Base-by-base conservation (phyloP, 768 basidiomycete genomes). In the Cystobasidium onofrii region DNA sequence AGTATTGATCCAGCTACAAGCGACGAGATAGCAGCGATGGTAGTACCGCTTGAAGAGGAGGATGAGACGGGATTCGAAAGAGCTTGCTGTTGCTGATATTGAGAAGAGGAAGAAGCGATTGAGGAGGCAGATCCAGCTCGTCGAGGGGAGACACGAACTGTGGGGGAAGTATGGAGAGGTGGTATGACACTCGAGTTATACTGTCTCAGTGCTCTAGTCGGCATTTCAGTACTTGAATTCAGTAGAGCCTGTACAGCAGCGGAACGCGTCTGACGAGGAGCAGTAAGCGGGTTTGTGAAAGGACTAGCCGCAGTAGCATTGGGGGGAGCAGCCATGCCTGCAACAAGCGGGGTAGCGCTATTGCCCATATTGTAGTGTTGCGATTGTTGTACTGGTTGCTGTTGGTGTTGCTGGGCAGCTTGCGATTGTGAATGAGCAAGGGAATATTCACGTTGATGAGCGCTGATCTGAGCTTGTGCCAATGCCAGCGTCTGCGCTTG, bases 141-240 rank as follows among this genome's bases (percentile, higher is more conserved):
- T 13, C 34, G 7, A 13, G 63, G 43, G 15, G 39, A 64, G 13
- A 64, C n/a, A 50, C 46, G 46, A 17, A 50, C 46, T 20, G 46
- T 3, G 20, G 46, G 12, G 15, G n/a, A n/a, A n/a, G n/a, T n/a
- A n/a, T n/a, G n/a, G n/a, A n/a, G n/a, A n/a, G 41, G 41, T 7
- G 41, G 41, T 43, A 50, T 20, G 4, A 50, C 46, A 50, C 10
- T 20, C 9, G 46, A 4, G 20, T 7, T 50, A 50, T 50, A n/a
- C 46, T 3, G 73, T 33, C 15, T n/a, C 1, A 65, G 57, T 18
- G 73, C 43, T 50, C 72, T 62, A 64, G 52, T 72, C 9, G 70
- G 33, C 27, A 72, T 41, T 39, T 33, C 57, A 9, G 60, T 50
- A 50, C 20, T 50, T 20, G 46, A 50, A 50, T 50, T 50, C 10